Evolutionary conservation across 495 filamentous ascomycete species (phyloP).

Genomic region (Alectoria sarmentosa): DNA sequence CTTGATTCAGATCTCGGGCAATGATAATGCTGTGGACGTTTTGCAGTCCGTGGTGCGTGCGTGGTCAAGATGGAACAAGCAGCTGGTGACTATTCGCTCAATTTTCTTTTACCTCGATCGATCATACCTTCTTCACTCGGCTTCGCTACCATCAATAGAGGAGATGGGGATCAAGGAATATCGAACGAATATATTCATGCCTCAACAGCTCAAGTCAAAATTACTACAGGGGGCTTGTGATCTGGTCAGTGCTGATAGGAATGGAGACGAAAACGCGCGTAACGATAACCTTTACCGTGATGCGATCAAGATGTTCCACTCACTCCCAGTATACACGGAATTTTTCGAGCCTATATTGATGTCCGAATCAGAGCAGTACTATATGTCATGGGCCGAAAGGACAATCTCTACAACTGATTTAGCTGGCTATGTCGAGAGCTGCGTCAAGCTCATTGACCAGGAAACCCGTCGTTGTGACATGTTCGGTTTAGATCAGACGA

Average conservation of each 20-base stretch:
- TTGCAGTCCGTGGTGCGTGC: constrained; percentile 55
- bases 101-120: constrained; percentile 92
- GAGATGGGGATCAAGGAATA: constrained; percentile 54
- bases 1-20: constrained; percentile 43
- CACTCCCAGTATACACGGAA: constrained; percentile 67
- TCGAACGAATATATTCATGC: constrained; percentile 48
- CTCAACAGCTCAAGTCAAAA: constrained; percentile 43
- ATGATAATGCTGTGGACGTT: constrained; percentile 52
- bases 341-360: constrained; percentile 76
- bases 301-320: constrained; percentile 70
- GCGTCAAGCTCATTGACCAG: constrained; percentile 54
- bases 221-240: constrained; percentile 68
- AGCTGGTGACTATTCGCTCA: constrained; percentile 68
- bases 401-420: constrained; percentile 50
- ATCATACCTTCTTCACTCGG: constrained; percentile 70
- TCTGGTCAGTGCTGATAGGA: constrained; percentile 66
- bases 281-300: constrained; percentile 56
- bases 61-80: constrained; percentile 75
- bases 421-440: constrained; percentile 61
- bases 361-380: constrained; percentile 55
- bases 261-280: constrained; percentile 37
- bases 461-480: constrained; percentile 68
- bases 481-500: constrained; percentile 74
- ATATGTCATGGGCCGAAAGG: constrained; percentile 55
- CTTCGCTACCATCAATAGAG: constrained; percentile 47